Conservation (phyloP, 768 basidiomycete species). For the Leccinum boreale region DNA sequence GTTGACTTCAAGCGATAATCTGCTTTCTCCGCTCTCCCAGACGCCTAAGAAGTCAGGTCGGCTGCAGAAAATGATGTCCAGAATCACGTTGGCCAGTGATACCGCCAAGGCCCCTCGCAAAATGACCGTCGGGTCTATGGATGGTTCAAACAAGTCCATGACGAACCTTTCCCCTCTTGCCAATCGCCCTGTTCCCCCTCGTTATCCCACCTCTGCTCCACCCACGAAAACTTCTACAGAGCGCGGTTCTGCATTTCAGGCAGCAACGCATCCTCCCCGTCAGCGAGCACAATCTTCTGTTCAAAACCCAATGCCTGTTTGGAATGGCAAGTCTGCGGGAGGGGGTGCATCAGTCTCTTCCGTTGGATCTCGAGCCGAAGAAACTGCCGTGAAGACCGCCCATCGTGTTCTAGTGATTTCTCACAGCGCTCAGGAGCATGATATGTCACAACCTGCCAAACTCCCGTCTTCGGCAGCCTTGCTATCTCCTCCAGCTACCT, state of each 20-base stretch:
- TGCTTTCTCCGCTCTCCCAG: slow-evolving; percentile 36
- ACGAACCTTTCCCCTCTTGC: slow-evolving; percentile 48
- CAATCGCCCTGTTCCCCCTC: slow-evolving; percentile 60
- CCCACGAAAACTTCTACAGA: slow-evolving; percentile 43
- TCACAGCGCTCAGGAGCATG: slow-evolving; percentile 5
- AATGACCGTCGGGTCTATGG: slow-evolving; percentile 24
- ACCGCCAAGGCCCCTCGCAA: slow-evolving; percentile 32
- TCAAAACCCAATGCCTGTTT: slow-evolving; percentile 20
- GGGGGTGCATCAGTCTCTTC: slow-evolving; percentile 4
- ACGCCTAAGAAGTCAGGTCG: slow-evolving; percentile 51
- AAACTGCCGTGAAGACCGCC: background rate
- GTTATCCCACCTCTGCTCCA: slow-evolving; percentile 45
- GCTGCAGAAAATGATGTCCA: slow-evolving; percentile 81
- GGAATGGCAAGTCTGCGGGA: slow-evolving; percentile 15
- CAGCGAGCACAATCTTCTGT: slow-evolving; percentile 27
- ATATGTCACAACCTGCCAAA: background rate
- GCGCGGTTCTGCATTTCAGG: slow-evolving; percentile 21
- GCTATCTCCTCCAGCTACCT: slow-evolving; percentile 2
- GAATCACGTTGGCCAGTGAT: slow-evolving; percentile 51
- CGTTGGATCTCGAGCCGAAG: slow-evolving; percentile 9
- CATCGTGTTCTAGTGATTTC: slow-evolving; percentile 3
- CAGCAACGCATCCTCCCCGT: slow-evolving; percentile 13
- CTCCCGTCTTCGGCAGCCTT: slow-evolving; percentile 3
- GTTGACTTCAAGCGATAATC: slow-evolving; percentile 36
- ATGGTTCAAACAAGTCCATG: slow-evolving; percentile 31